Conservation (phyloP, 2,329 filamentous ascomycete genomes). For the Trematosphaeria pertusa region DNA sequence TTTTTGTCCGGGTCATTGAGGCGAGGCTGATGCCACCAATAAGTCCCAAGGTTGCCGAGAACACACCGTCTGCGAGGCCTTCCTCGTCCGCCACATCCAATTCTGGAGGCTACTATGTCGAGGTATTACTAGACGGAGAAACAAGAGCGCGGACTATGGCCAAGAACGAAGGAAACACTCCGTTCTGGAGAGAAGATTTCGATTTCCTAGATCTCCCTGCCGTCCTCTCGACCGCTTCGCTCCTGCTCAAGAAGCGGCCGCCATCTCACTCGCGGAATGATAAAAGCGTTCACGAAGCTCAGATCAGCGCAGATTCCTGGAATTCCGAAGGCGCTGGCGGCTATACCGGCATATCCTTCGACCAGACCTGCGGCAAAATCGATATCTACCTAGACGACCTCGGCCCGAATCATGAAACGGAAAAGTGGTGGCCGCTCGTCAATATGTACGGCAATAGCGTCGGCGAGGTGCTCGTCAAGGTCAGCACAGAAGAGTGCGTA, state of each 20-base stretch:
- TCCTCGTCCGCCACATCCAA: slow-evolving; percentile 39
- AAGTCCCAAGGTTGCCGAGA: slow-evolving; percentile 44
- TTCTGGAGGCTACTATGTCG: slow-evolving; percentile 75
- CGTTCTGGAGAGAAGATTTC: slow-evolving; percentile 84
- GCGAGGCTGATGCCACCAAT: slow-evolving; percentile 60
- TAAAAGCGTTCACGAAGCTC: slow-evolving; percentile 48
- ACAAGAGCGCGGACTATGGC: slow-evolving; percentile 77
- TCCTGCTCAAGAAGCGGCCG: slow-evolving; percentile 71
- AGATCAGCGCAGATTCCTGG: slow-evolving; percentile 36
- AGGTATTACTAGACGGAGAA: slow-evolving; percentile 81
- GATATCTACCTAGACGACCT: slow-evolving; percentile 82
- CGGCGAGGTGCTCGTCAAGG: slow-evolving; percentile 83
- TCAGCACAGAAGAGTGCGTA: slow-evolving; percentile 86
- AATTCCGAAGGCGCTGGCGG: slow-evolving; percentile 47
- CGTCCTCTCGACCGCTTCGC: slow-evolving; percentile 70
- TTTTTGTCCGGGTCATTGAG: slow-evolving; percentile 67
- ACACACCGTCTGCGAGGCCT: slow-evolving; percentile 34
- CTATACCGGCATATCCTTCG: slow-evolving; percentile 56
- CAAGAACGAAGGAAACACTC: slow-evolving; percentile 73
- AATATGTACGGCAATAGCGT: slow-evolving; percentile 78
- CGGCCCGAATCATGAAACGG: slow-evolving; percentile 76
- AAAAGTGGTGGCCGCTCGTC: slow-evolving; percentile 83
- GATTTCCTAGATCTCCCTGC: slow-evolving; percentile 78
- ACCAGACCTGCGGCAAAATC: slow-evolving; percentile 70
- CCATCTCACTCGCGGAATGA: slow-evolving; percentile 47